These are phyloP conservation scores for Candida sithepensis DNA, from an alignment of 805 yeast genomes.

Conservation along the genomic window DNA sequence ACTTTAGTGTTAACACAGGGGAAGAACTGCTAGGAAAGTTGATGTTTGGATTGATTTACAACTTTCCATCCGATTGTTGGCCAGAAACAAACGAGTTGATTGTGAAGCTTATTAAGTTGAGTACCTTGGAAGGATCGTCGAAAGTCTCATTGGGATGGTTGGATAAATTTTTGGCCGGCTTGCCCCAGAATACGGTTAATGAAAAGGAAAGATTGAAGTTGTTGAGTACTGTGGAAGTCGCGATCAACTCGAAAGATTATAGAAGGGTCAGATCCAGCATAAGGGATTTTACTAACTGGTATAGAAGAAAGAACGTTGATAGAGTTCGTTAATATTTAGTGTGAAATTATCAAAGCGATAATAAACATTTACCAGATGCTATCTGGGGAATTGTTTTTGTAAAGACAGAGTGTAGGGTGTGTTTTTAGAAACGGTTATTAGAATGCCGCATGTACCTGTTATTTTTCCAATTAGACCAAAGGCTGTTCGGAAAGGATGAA, in stretches of 20 bases:
- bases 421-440: too few relatives aligned
- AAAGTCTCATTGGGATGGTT: conserved; percentile 56
- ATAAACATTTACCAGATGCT: not conserved
- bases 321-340: conserved; percentile 19
- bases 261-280: conserved; percentile 69
- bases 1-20: conserved; percentile 53
- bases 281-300: conserved; percentile 80
- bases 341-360: too few relatives aligned
- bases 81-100: conserved; percentile 74
- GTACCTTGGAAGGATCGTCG: conserved; percentile 42
- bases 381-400: too few relatives aligned
- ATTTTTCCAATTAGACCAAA: too few relatives aligned
- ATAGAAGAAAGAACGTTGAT: conserved; percentile 65
- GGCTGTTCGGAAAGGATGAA: too few relatives aligned
- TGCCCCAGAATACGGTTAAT: conserved; percentile 64
- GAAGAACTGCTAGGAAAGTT: conserved; percentile 49
- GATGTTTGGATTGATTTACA: conserved; percentile 64
- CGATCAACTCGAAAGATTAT: conserved; percentile 65
- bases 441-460: too few relatives aligned
- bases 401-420: too few relatives aligned
- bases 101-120: conserved; percentile 54
- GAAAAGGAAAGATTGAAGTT: conserved; percentile 66
- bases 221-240: conserved; percentile 49
- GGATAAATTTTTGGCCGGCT: conserved; percentile 43
- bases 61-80: conserved; percentile 65